A percentile compares a stretch with the other conserved stretches of the same genome.
phyloP scores from a whole-genome alignment of 2,329 filamentous ascomycete species.

The Paraphaeosphaeria minitans region DNA sequence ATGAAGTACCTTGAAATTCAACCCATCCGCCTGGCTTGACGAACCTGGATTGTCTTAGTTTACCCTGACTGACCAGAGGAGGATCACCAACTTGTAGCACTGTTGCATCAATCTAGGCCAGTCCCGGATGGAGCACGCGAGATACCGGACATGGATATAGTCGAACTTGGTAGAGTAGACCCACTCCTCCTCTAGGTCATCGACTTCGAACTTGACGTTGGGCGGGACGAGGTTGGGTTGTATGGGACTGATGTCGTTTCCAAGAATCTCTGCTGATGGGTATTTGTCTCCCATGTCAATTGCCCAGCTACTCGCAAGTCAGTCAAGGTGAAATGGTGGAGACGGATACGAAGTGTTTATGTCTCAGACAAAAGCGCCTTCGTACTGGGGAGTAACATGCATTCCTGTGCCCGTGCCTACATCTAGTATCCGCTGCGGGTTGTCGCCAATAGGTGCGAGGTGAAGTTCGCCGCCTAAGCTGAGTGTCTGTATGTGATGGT shows the following conservation, averaged over 20 bases:
- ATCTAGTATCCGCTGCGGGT: slow-evolving; percentile 27
- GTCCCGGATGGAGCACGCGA: slow-evolving; percentile 29
- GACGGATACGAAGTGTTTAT: too few species aligned
- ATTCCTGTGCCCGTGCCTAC: slow-evolving; percentile 27
- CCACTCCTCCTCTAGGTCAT: slow-evolving; percentile 44
- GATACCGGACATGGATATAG: slow-evolving; percentile 31
- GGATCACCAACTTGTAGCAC: slow-evolving; percentile 32
- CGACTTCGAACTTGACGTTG: slow-evolving; percentile 44
- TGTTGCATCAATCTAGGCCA: slow-evolving; percentile 31
- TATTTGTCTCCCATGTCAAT: slow-evolving; percentile 38
- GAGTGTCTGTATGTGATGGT: slow-evolving; percentile 30
- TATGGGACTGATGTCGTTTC: slow-evolving; percentile 44
- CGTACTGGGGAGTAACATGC: too few species aligned
- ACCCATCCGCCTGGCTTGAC: slow-evolving; percentile 42
- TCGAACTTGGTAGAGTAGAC: slow-evolving; percentile 33
- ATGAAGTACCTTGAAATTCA: slow-evolving; percentile 25
- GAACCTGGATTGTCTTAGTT: slow-evolving; percentile 28
- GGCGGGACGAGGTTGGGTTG: slow-evolving; percentile 44
- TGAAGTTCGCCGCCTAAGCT: slow-evolving; percentile 28
- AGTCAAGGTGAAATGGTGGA: too few species aligned
- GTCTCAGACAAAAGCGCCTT: too few species aligned
- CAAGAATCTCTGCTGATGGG: slow-evolving; percentile 40
- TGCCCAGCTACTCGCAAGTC: slow-evolving; percentile 23
- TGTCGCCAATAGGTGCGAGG: slow-evolving; percentile 29
- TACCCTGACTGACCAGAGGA: not conserved